phyloP scores from a whole-genome alignment of 331 rosid genomes.

The Erythrophleum ivorense region DNA sequence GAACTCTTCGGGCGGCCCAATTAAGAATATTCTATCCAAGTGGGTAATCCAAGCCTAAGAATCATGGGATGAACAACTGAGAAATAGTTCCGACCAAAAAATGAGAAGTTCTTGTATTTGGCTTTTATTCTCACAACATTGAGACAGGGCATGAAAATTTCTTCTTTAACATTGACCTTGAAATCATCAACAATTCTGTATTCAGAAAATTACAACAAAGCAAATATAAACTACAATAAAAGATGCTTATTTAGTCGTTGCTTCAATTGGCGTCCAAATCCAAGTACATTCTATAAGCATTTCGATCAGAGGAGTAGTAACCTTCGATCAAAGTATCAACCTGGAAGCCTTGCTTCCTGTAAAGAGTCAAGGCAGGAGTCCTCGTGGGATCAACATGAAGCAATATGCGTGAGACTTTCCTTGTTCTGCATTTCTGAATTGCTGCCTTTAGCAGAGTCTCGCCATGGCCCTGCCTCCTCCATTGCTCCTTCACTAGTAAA shows the following conservation, averaged over 20 bases:
- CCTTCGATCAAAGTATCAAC: slow-evolving; percentile 72
- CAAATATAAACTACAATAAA: background rate
- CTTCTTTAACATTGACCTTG: background rate
- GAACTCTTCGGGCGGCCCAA: no score
- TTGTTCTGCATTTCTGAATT: slow-evolving; percentile 69
- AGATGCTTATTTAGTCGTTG: background rate
- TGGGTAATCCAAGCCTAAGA: background rate
- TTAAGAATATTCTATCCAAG: background rate
- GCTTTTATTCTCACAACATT: background rate
- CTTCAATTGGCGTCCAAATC: slow-evolving; percentile 59
- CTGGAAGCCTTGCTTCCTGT: slow-evolving; percentile 79
- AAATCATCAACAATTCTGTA: background rate
- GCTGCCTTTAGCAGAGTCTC: slow-evolving; percentile 79
- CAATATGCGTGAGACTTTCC: slow-evolving; percentile 70
- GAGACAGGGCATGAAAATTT: background rate
- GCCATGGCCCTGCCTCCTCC: slow-evolving; percentile 82
- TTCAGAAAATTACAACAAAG: background rate
- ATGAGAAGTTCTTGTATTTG: background rate
- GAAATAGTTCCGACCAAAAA: background rate
- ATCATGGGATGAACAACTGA: background rate
- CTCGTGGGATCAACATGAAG: slow-evolving; percentile 91
- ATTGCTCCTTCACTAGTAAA: slow-evolving; percentile 73
- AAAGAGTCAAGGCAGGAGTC: slow-evolving; percentile 70
- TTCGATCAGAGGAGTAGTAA: slow-evolving; percentile 77
- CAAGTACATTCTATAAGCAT: slow-evolving; percentile 84